These are phyloP conservation scores for Lizonia empirigonia DNA, from an alignment of 2,329 filamentous ascomycete genomes.

Conservation along the genomic window DNA sequence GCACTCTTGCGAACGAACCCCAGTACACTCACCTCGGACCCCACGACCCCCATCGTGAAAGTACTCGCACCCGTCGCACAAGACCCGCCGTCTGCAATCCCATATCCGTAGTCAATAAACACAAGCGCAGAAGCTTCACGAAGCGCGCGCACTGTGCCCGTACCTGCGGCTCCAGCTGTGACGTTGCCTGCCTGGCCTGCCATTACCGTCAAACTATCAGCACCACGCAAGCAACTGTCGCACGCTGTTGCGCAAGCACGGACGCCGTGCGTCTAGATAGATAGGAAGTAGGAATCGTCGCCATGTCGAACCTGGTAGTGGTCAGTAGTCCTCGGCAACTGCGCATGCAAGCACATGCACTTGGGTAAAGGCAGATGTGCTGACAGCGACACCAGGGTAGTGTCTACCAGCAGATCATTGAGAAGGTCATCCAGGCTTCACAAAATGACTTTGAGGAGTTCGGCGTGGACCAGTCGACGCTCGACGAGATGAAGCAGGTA, in stretches of 20 bases:
- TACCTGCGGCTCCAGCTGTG: slow-evolving; percentile 37
- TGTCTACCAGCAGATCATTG: slow-evolving; percentile 90
- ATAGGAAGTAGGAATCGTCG: slow-evolving; percentile 21
- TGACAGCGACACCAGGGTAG: slow-evolving; percentile 59
- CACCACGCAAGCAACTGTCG: slow-evolving; percentile 30
- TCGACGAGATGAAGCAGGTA: slow-evolving; percentile 88
- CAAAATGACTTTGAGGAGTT: slow-evolving; percentile 96
- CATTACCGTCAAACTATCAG: slow-evolving; percentile 21
- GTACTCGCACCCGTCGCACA: slow-evolving; percentile 41
- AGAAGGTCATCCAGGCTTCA: slow-evolving; percentile 68
- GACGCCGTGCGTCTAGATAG: slow-evolving; percentile 25
- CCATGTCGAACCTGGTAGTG: slow-evolving; percentile 49
- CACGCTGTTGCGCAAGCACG: slow-evolving; percentile 23
- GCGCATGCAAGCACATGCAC: slow-evolving; percentile 22
- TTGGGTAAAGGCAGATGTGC: slow-evolving; percentile 27
- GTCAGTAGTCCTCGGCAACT: slow-evolving; percentile 41
- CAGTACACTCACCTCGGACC: slow-evolving; percentile 36
- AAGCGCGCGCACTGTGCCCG: slow-evolving; percentile 31
- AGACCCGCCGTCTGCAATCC: slow-evolving; percentile 31
- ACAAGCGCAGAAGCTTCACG: slow-evolving; percentile 32
- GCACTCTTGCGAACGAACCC: slow-evolving; percentile 11
- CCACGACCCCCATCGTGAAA: slow-evolving; percentile 40
- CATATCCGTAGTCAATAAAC: slow-evolving; percentile 30
- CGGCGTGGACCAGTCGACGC: slow-evolving; percentile 83
- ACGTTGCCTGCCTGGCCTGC: slow-evolving; percentile 33